Evolutionary conservation across 2,329 filamentous ascomycete genomes (phyloP).

Genomic region (Xylariales sp.): DNA sequence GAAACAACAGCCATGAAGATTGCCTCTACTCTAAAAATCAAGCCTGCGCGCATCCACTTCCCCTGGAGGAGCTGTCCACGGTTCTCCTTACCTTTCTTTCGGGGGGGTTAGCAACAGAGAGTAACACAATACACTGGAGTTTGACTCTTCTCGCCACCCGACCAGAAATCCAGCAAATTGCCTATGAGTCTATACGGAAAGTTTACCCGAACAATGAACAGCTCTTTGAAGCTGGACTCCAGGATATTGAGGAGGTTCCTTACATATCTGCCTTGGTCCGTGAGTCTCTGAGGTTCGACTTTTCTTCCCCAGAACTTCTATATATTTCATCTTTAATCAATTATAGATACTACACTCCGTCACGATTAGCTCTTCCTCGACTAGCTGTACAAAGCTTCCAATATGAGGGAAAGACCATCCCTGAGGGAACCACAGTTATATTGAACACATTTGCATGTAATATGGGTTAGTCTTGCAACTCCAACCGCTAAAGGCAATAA

Average conservation of each 20-base stretch:
- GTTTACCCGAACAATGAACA: constrained; percentile 42
- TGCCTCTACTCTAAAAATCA: constrained; percentile 34
- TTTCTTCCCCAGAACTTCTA: constrained; percentile 56
- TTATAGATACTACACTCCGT: too few relatives aligned
- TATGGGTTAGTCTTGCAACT: constrained; percentile 57
- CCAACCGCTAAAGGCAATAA: too few relatives aligned
- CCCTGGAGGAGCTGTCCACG: constrained; percentile 64
- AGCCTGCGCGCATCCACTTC: constrained; percentile 37
- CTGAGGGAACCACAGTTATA: constrained; percentile 59
- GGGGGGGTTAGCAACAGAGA: constrained; percentile 76
- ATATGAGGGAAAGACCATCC: constrained; percentile 54
- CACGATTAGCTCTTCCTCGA: too few relatives aligned
- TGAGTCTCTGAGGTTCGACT: constrained; percentile 58
- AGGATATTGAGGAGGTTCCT: constrained; percentile 59
- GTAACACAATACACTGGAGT: constrained; percentile 74
- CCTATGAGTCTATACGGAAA: constrained; percentile 58
- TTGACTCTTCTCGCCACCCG: constrained; percentile 68
- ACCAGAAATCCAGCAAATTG: constrained; percentile 64
- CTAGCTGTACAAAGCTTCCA: too few relatives aligned
- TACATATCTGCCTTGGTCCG: constrained; percentile 61
- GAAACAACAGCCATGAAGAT: constrained; percentile 34
- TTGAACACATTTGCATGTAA: constrained; percentile 67
- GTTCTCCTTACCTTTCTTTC: constrained; percentile 81
- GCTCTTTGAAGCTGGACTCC: constrained; percentile 61
- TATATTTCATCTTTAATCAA: constrained; percentile 55